These are phyloP conservation scores for Carpinus viminea DNA, from an alignment of 306 rosid species.

Conservation along the genomic window DNA sequence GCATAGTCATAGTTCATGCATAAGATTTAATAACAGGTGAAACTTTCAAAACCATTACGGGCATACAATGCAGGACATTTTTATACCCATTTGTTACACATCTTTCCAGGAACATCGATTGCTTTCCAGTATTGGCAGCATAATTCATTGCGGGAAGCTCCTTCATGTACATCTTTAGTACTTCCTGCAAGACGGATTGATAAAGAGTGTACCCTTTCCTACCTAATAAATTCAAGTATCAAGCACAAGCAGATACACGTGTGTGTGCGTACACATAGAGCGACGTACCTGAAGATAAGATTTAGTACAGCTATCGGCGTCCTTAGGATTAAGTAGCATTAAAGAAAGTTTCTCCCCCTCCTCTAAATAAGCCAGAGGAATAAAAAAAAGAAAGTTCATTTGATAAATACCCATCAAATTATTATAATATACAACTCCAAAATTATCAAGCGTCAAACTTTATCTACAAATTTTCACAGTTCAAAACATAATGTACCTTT, in stretches of 20 bases:
- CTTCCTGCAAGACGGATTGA: constrained; percentile 52
- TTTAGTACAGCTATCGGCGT: constrained; percentile 41
- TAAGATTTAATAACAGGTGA: background rate
- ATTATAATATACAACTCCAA: constrained; percentile 1
- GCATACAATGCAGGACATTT: constrained; percentile 15
- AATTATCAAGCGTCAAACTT: background rate
- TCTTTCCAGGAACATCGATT: constrained; percentile 78
- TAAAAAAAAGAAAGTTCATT: background rate
- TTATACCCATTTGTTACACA: constrained; percentile 81
- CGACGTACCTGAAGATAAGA: constrained; percentile 65
- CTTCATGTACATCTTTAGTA: constrained; percentile 57
- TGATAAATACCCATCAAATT: background rate
- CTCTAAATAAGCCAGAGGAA: constrained; percentile 30
- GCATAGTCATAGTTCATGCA: background rate
- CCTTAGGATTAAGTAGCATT: constrained; percentile 73
- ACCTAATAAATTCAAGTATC: background rate
- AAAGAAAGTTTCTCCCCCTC: constrained; percentile 36
- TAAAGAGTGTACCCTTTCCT: background rate
- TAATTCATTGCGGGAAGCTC: constrained; percentile 86
- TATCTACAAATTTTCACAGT: background rate
- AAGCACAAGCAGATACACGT: background rate
- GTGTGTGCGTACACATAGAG: background rate
- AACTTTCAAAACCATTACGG: constrained; percentile 9
- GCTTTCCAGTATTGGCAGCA: constrained; percentile 91
- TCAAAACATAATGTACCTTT: no score